Conservation (phyloP, 2,329 filamentous ascomycete species). For the Raffaelea albimanens region DNA sequence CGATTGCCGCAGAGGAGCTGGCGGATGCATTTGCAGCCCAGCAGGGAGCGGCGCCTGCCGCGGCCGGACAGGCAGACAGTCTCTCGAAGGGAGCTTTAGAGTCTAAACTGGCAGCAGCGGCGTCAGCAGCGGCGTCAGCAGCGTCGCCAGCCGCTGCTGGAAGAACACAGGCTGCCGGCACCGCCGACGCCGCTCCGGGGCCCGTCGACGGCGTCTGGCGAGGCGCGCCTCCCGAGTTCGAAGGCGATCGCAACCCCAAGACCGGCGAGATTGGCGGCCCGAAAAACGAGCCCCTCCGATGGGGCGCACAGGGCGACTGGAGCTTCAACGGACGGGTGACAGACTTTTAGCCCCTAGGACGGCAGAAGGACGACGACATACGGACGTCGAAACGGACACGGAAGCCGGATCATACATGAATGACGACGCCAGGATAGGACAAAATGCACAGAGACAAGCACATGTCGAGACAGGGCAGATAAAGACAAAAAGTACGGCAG, state of each 20-base stretch:
- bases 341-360: constrained; percentile 60
- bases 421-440: too few relatives aligned
- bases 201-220: constrained; percentile 50
- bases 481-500: too few relatives aligned
- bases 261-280: constrained; percentile 94
- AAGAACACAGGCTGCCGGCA: background rate
- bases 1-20: constrained; percentile 14
- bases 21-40: constrained; percentile 7
- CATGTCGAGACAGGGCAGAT: too few relatives aligned
- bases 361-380: too few relatives aligned
- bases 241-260: constrained; percentile 83
- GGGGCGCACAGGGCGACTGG: constrained; percentile 71
- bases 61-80: too few relatives aligned
- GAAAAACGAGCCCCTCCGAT: constrained; percentile 91
- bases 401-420: too few relatives aligned
- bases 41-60: constrained; percentile 2
- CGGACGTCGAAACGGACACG: too few relatives aligned
- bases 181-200: background rate
- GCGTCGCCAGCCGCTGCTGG: constrained; percentile 28
- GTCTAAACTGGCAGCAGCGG: too few relatives aligned
- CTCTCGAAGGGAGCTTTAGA: too few relatives aligned
- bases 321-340: constrained; percentile 93
- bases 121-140: constrained; percentile 25
- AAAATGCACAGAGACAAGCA: too few relatives aligned
- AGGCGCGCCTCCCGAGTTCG: constrained; percentile 83